Conservation (phyloP, 2,329 filamentous ascomycete species). For the Pestalotiopsis fici region DNA sequence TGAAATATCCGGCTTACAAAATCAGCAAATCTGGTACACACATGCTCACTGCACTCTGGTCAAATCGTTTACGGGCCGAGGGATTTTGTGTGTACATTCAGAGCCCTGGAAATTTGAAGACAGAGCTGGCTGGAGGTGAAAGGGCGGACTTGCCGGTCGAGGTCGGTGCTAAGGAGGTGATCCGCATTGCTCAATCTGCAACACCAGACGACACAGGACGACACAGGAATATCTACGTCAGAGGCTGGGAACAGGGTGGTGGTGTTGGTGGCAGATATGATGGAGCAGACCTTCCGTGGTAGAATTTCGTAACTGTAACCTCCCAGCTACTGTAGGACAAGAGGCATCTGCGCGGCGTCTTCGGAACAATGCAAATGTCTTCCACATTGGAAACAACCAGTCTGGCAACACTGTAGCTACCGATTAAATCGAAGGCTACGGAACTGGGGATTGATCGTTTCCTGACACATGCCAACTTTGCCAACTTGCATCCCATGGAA, state of each 20-base stretch:
- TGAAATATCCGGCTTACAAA: slow-evolving; percentile 6
- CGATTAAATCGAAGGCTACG: too few species aligned
- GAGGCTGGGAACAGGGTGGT: slow-evolving; percentile 1
- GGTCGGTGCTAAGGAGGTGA: background rate
- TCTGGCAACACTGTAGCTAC: too few species aligned
- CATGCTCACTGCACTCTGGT: slow-evolving; percentile 7
- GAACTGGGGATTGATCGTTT: too few species aligned
- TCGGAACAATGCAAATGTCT: background rate
- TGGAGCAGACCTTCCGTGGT: slow-evolving; percentile 1
- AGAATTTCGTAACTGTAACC: background rate
- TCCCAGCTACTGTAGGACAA: background rate
- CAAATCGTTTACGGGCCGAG: slow-evolving; percentile 4
- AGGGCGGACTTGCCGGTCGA: background rate
- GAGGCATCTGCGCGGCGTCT: background rate
- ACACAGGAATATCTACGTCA: background rate
- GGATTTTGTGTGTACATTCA: slow-evolving; percentile 10
- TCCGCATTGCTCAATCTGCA: background rate
- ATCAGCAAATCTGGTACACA: slow-evolving; percentile 8
- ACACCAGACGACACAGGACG: background rate
- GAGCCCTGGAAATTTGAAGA: slow-evolving; percentile 7
- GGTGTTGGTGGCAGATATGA: slow-evolving; percentile 3
- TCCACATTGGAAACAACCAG: too few species aligned
- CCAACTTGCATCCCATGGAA: too few species aligned
- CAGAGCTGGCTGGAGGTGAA: slow-evolving; percentile 2
- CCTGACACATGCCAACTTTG: too few species aligned